Base-by-base conservation (phyloP, 768 basidiomycete species). In the Cystofilobasidium capitatum region DNA sequence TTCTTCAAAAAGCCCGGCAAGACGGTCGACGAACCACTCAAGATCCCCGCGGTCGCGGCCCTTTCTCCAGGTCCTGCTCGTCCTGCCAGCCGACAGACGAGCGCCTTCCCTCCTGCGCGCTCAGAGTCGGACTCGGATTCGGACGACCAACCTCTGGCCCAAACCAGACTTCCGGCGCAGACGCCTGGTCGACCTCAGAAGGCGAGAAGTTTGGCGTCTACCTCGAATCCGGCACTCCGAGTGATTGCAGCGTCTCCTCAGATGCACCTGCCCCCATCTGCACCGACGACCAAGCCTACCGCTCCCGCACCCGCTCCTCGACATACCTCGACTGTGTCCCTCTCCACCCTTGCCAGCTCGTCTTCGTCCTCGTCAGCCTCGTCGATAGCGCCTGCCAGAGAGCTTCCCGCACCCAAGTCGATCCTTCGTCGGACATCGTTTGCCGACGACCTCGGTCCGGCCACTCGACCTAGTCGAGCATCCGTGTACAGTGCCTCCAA, bases 261-360 rank as follows among this genome's bases (percentile, higher is more conserved):
- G 29, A 31, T 17, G 7, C 42, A 2, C 40, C 24, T 5, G 26
- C 40, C 42, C 4, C 51, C 20, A 17, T 31, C 47, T 40, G 45
- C 6, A 29, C 24, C 26, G 2, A 36, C 45, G 39, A n/a, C 39
- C 16, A 31, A 45, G 31, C 31, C 64, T 3, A 44, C 24, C 42
- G 33, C 33, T 36, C 49, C 31, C n/a, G 47, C 58, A 29, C 26
- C 35, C 24, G 36, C 33, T 42, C 39, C 45, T 36, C 5, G 16
- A 2, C 26, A 33, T 14, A 58, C 44, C 40, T 66, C 65, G 12
- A 40, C 44, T 12, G 33, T 31, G 9, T 47, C 57, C 14, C 59
- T 66, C 24, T 66, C 65, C 17, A 40, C 45, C n/a, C 20, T 45
- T 14, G 29, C 59, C 35, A 59, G 58, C 44, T 60, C 65, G 42